Conservation (phyloP, 2,329 filamentous ascomycete species). For the Cyanodermella asteris region DNA sequence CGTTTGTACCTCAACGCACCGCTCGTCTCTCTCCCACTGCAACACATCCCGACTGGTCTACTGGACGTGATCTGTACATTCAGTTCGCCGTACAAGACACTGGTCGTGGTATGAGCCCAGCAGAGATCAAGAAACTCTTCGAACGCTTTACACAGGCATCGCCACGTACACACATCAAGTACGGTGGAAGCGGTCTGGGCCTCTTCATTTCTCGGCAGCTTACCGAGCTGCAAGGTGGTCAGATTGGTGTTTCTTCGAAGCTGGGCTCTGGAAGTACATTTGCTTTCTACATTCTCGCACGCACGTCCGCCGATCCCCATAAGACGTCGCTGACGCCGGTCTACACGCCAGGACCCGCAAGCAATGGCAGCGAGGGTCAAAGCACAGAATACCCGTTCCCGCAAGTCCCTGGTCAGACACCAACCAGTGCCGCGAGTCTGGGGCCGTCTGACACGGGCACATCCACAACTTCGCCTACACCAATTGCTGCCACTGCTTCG, state of each 20-base stretch:
- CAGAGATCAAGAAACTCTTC: slow-evolving; percentile 45
- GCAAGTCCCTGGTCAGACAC: too few species aligned
- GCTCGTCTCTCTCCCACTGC: slow-evolving; percentile 10
- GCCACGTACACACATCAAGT: slow-evolving; percentile 48
- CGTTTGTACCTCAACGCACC: slow-evolving; percentile 15
- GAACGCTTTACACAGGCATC: slow-evolving; percentile 47
- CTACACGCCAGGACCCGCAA: background rate
- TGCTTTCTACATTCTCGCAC: slow-evolving; percentile 52
- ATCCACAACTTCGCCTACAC: too few species aligned
- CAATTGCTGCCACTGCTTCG: too few species aligned
- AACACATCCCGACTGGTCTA: slow-evolving; percentile 46
- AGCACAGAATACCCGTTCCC: slow-evolving; percentile 10
- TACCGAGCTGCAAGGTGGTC: slow-evolving; percentile 55
- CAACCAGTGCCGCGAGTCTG: too few species aligned
- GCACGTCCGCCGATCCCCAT: slow-evolving; percentile 29
- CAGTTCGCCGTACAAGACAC: slow-evolving; percentile 53
- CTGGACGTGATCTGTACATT: slow-evolving; percentile 47
- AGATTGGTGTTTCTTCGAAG: slow-evolving; percentile 49
- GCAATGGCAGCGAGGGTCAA: too few species aligned
- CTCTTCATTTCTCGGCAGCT: slow-evolving; percentile 58
- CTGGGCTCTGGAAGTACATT: slow-evolving; percentile 51
- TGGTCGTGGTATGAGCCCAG: slow-evolving; percentile 40
- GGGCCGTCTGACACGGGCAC: too few species aligned
- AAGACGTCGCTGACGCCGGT: slow-evolving; percentile 15
- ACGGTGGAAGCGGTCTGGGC: slow-evolving; percentile 47